phyloP scores from a whole-genome alignment of 2,329 filamentous ascomycete genomes.

The Nakataea oryzae region DNA sequence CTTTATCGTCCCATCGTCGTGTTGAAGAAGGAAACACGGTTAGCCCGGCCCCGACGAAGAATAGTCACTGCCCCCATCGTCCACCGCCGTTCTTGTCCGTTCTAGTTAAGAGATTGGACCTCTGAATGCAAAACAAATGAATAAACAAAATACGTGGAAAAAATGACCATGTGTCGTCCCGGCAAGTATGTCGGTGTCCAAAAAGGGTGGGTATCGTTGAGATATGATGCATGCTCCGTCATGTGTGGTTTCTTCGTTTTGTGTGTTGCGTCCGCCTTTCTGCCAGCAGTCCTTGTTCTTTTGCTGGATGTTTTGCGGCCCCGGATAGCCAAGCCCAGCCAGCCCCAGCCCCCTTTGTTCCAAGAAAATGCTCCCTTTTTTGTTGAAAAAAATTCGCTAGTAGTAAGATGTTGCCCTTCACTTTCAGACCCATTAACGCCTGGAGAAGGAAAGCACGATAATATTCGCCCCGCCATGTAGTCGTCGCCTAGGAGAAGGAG shows the following conservation, averaged over 20 bases:
- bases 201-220: conserved; percentile 4
- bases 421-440: background rate
- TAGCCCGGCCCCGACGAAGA: background rate
- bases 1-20: background rate
- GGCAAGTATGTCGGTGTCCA: background rate
- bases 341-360: background rate
- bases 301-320: background rate
- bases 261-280: background rate
- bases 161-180: background rate
- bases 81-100: background rate
- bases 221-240: conserved; percentile 4
- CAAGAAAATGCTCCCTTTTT: background rate
- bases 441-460: background rate
- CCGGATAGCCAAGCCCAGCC: background rate
- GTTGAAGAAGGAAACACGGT: background rate
- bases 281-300: background rate
- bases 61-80: background rate
- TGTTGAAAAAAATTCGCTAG: conserved; percentile 1
- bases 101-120: background rate
- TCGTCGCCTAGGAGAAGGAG: background rate
- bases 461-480: background rate
- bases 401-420: background rate
- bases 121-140: background rate
- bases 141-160: background rate
- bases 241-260: background rate